A percentile compares a stretch with the other conserved stretches of the same genome.
Evolutionary conservation across 768 basidiomycete genomes (phyloP).

Genomic region (Sporobolomyces phaffii): DNA sequence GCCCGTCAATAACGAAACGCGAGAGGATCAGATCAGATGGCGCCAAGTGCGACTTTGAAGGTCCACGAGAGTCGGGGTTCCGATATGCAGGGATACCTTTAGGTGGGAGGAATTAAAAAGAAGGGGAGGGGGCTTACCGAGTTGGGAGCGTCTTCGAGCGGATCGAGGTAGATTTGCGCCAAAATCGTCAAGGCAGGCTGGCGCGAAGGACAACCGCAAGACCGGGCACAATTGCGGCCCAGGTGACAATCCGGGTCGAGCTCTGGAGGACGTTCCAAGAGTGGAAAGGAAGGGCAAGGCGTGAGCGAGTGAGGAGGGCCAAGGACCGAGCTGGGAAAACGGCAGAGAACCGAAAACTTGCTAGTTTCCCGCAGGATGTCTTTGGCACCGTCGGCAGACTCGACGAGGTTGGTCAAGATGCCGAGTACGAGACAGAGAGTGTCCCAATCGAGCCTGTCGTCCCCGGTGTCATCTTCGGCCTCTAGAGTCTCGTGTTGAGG

Average conservation of each 20-base stretch:
- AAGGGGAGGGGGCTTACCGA: too few species aligned
- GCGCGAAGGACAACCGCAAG: slow-evolving; percentile 6
- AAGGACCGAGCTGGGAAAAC: too few species aligned
- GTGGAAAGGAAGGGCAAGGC: too few species aligned
- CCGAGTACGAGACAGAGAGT: slow-evolving; percentile 27
- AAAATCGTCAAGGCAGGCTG: neutral
- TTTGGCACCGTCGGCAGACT: slow-evolving; percentile 5
- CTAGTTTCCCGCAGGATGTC: slow-evolving; percentile 4
- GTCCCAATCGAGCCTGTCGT: slow-evolving; percentile 18
- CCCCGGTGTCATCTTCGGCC: neutral
- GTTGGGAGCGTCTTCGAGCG: slow-evolving; percentile 21
- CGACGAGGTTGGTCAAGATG: slow-evolving; percentile 25
- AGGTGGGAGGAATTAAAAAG: too few species aligned
- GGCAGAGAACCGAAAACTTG: neutral
- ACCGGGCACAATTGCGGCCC: neutral
- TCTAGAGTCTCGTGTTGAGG: neutral
- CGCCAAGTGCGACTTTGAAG: too few species aligned
- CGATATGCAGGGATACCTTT: too few species aligned
- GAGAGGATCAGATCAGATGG: too few species aligned
- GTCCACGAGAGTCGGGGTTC: neutral
- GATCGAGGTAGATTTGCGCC: slow-evolving; percentile 14
- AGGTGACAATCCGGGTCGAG: slow-evolving; percentile 8
- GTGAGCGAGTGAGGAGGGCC: too few species aligned
- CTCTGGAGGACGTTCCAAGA: neutral
- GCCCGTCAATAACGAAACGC: too few species aligned